Evolutionary conservation across 306 rosid species (phyloP).

Genomic region (Trifolium repens): DNA sequence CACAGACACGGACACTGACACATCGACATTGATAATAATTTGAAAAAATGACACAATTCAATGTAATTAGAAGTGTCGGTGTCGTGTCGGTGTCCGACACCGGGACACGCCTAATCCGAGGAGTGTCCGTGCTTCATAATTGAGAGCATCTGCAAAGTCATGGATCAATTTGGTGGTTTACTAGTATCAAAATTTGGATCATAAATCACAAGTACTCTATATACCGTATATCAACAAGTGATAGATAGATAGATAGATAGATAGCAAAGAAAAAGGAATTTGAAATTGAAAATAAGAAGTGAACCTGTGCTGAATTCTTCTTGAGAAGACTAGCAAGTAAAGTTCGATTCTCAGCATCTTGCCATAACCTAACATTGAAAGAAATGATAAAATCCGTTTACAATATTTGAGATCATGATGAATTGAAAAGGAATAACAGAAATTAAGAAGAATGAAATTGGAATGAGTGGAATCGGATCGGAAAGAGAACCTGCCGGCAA

Average conservation of each 20-base stretch:
- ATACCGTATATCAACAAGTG: neutral
- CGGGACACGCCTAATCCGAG: too few species aligned
- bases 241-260: too few species aligned
- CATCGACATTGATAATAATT: too few species aligned
- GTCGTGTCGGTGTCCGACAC: too few species aligned
- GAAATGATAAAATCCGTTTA: neutral
- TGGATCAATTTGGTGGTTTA: too few species aligned
- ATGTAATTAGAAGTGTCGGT: too few species aligned
- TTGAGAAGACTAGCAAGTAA: constrained; percentile 69
- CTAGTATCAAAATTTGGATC: neutral
- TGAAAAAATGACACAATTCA: too few species aligned
- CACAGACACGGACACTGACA: too few species aligned
- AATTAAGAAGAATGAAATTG: neutral
- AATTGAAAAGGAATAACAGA: constrained; percentile 1
- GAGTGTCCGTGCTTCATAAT: too few species aligned
- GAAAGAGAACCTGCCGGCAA: constrained; percentile 78
- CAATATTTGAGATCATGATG: constrained; percentile 5
- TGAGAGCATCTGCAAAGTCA: too few species aligned
- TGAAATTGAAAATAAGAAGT: neutral
- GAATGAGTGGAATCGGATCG: constrained; percentile 30
- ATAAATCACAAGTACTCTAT: neutral
- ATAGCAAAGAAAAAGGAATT: neutral
- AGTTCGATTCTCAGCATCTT: constrained; percentile 89
- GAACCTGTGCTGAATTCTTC: constrained; percentile 74
- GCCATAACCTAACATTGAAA: constrained; percentile 76